A percentile compares a stretch with the other conserved stretches of the same genome.
Evolutionary conservation across 441 rosid species (phyloP).

Genomic region (Isatis lusitanica): DNA sequence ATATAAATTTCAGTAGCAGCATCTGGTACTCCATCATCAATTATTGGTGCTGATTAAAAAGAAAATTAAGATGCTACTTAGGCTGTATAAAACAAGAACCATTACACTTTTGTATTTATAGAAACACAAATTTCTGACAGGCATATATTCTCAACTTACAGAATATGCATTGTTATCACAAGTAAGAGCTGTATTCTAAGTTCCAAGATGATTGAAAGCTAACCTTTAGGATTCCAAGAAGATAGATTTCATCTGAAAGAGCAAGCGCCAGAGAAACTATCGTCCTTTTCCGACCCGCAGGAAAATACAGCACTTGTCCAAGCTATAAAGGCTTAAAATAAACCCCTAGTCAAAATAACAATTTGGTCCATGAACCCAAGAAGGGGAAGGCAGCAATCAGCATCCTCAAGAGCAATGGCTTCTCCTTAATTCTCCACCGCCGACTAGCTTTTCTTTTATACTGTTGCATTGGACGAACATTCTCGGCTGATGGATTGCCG

Average conservation of each 20-base stretch:
- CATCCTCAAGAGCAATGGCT: constrained; percentile 59
- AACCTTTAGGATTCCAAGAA: constrained; percentile 26
- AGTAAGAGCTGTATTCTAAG: constrained; percentile 9
- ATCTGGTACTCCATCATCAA: constrained; percentile 34
- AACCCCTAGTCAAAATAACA: no score
- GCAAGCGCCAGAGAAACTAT: neutral
- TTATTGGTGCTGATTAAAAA: constrained; percentile 6
- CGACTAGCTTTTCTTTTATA: constrained; percentile 44
- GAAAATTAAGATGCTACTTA: neutral
- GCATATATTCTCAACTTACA: constrained; percentile 33
- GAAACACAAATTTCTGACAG: constrained; percentile 10
- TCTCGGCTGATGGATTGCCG: constrained; percentile 18
- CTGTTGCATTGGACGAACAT: constrained; percentile 33
- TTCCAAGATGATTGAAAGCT: constrained; percentile 27
- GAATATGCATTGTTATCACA: constrained; percentile 20
- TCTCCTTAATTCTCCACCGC: constrained; percentile 63
- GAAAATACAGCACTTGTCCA: neutral
- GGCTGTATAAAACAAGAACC: constrained; percentile 20
- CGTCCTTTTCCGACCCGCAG: neutral
- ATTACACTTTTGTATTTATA: constrained; percentile 18
- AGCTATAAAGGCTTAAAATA: constrained; percentile 21
- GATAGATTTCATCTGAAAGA: constrained; percentile 3
- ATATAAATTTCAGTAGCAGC: constrained; percentile 29
- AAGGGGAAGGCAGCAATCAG: constrained; percentile 75
- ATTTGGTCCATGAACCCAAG: constrained; percentile 63